Evolutionary conservation across 176 grass and related monocot genomes (phyloP).

Genomic region (Triticum turgidum): DNA sequence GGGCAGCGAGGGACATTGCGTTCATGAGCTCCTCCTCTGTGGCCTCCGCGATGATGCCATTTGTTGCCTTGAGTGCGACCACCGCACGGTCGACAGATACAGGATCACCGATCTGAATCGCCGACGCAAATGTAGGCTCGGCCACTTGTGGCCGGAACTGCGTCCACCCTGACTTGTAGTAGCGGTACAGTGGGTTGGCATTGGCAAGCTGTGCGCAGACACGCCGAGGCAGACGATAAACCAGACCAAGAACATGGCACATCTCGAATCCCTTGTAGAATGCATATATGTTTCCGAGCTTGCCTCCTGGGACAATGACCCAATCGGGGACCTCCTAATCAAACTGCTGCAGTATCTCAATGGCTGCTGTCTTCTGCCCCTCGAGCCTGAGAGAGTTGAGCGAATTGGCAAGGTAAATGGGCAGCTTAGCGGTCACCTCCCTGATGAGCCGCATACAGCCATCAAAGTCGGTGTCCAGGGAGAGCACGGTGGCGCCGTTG

Average conservation of each 20-base stretch:
- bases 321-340: slow-evolving; percentile 96
- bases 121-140: slow-evolving; percentile 61
- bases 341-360: slow-evolving; percentile 96
- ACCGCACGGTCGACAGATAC: slow-evolving; percentile 76
- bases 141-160: slow-evolving; percentile 73
- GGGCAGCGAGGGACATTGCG: slow-evolving; percentile 88
- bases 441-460: slow-evolving; percentile 95
- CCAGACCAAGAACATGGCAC: slow-evolving; percentile 76
- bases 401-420: slow-evolving; percentile 89
- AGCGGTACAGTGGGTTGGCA: slow-evolving; percentile 72
- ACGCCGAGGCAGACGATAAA: slow-evolving; percentile 68
- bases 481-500: slow-evolving; percentile 94
- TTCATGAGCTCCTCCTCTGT: slow-evolving; percentile 96
- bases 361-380: slow-evolving; percentile 88
- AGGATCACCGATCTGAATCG: slow-evolving; percentile 89
- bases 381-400: slow-evolving; percentile 86
- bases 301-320: slow-evolving; percentile 87
- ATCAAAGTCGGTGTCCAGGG: slow-evolving; percentile 87
- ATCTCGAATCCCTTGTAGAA: slow-evolving; percentile 99
- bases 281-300: slow-evolving; percentile 91
- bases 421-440: slow-evolving; percentile 83
- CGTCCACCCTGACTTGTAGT: slow-evolving; percentile 84
- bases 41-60: slow-evolving; percentile 85
- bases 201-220: slow-evolving; percentile 87
- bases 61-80: slow-evolving; percentile 56